A percentile compares a stretch with the other conserved stretches of the same genome.
These are phyloP conservation scores for Canariomyces notabilis DNA, from an alignment of 2,329 filamentous ascomycete genomes.

Conservation along the genomic window DNA sequence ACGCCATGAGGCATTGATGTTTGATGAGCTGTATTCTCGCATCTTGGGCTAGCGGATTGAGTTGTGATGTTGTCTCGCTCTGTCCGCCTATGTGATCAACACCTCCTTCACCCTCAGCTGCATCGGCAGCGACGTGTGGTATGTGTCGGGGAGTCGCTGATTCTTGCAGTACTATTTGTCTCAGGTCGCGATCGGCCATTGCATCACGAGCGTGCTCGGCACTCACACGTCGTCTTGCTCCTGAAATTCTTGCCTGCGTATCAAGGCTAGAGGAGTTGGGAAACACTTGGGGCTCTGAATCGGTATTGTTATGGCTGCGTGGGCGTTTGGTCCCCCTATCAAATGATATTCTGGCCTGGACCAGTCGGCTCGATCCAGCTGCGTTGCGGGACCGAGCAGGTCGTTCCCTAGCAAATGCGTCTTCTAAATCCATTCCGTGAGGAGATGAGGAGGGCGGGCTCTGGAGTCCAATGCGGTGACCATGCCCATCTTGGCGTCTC, in stretches of 20 bases:
- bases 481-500: neutral
- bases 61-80: constrained; percentile 13
- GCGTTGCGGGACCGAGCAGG: neutral
- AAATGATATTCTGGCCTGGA: constrained; percentile 12
- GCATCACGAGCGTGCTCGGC: neutral
- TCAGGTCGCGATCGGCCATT: neutral
- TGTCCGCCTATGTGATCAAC: neutral
- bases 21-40: constrained; percentile 19
- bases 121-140: neutral
- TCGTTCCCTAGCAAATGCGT: neutral
- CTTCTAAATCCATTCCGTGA: neutral
- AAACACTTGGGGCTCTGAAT: neutral
- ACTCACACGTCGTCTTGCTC: neutral
- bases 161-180: neutral
- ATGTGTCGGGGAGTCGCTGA: neutral
- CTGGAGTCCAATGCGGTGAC: constrained; percentile 8
- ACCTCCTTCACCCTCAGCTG: neutral
- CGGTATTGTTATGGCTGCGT: neutral
- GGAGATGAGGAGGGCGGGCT: constrained; percentile 12
- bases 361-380: neutral
- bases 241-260: neutral
- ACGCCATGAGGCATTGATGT: constrained; percentile 19
- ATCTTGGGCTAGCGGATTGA: constrained; percentile 4
- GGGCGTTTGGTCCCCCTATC: neutral
- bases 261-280: neutral